Evolutionary conservation across 1,284 basidiomycete species (phyloP), one percentile per base, ranked within the genome.

Genomic region (Cutaneotrichosporon sp.): DNA sequence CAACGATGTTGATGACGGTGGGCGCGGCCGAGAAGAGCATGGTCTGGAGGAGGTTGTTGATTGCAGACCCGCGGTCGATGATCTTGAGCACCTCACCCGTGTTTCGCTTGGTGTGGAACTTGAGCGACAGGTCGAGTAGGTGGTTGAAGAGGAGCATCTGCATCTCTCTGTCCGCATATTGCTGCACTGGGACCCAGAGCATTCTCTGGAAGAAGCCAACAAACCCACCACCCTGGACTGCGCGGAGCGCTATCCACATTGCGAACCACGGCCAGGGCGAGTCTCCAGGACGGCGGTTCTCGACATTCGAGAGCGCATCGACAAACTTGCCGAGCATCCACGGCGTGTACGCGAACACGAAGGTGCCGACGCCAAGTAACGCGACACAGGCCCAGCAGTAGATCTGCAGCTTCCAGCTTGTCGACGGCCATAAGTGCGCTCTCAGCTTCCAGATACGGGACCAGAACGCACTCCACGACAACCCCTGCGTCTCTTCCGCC

Each of bases 1-100:
- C 84, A 14, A 86, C 81, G 61, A 98, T 97, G 71, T 98, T 94
- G 46, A 97, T 76, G 0, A 93, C 88, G 0, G 94, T 97, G 0
- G 94, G 94, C 0, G 88, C 85, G 44, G 97, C 90, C 27, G 91
- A 86, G 74, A 97, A 98, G 3, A 98, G 80, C 49, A 97, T 84
- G 3, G 90, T 88, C 61, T 90, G 87, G 25, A 98, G 78, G 24
- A 98, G 81, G 74, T 97, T 97, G 0, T 91, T 91, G 63, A 98
- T 96, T 19, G 96, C 94, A 71, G 94, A 97, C 24, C 94, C 96
- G n/a, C 93, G 81, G 72, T 98, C 94, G 66, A 98, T 97, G 17
- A 94, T 94, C 34, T 92, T 79, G 3, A 92, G 94, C 22, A 98
- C 90, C 11, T 94, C 96, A 31, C 94, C 96, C 0, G 94, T 98